Conservation (phyloP, 2,329 filamentous ascomycete genomes). For the Cladosporium oxysporum region DNA sequence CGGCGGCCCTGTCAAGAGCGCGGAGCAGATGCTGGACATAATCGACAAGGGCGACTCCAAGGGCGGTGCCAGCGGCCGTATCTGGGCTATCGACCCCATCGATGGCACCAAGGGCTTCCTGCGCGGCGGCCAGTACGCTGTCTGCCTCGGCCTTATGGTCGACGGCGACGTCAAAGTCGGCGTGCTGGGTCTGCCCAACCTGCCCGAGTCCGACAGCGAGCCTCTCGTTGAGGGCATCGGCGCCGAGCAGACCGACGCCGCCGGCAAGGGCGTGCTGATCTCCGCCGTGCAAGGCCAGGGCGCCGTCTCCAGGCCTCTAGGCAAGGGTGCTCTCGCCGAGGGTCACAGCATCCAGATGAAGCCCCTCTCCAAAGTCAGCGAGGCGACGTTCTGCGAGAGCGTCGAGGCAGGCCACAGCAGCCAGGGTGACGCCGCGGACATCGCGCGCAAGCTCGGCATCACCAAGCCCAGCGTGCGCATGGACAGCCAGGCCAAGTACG, state of each 20-base stretch:
- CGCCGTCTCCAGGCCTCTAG: constrained; percentile 75
- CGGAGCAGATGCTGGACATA: constrained; percentile 63
- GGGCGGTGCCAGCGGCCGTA: constrained; percentile 72
- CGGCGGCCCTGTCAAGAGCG: constrained; percentile 66
- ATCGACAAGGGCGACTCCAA: constrained; percentile 64
- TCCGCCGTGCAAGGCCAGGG: constrained; percentile 78
- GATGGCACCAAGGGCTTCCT: constrained; percentile 98
- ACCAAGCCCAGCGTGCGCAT: constrained; percentile 87
- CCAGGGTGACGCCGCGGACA: constrained; percentile 82
- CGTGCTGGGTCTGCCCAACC: constrained; percentile 92
- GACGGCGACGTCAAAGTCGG: constrained; percentile 93
- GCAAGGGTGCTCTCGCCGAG: constrained; percentile 55
- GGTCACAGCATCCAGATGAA: constrained; percentile 76
- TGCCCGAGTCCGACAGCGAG: constrained; percentile 80
- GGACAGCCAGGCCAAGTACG: constrained; percentile 98
- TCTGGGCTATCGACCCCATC: constrained; percentile 97
- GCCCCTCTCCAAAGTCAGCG: constrained; percentile 68
- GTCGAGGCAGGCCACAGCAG: constrained; percentile 92
- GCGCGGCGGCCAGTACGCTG: constrained; percentile 93
- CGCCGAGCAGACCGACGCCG: constrained; percentile 69
- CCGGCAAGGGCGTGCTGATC: constrained; percentile 83
- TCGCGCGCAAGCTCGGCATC: constrained; percentile 83
- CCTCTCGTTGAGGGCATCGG: constrained; percentile 72
- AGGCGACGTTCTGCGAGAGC: constrained; percentile 93
- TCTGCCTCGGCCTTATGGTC: constrained; percentile 87